Base-by-base conservation (phyloP, 2,329 filamentous ascomycete species). In the Colletotrichum plurivorum region DNA sequence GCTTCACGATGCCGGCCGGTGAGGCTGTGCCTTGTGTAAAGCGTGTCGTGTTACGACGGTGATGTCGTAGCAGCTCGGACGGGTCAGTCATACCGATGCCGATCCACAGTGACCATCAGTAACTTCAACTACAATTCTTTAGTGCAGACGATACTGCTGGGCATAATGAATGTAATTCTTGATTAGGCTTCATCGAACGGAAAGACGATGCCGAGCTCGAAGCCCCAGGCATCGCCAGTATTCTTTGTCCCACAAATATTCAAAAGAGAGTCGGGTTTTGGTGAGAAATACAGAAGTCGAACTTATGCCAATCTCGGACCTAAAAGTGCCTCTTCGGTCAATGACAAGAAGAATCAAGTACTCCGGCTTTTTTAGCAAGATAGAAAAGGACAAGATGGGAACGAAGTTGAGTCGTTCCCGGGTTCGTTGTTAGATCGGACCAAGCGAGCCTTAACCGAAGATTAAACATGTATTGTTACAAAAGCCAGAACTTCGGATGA, bases 401-500 rank as follows among this genome's bases (percentile, higher is more conserved):
- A 48, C 48, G 54, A 69, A 58, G 66, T 69, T 69, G 62, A 60
- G 67, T 70, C 46, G 25, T 46, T 31, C 63, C 18, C 36, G 2
- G 20, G 22, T n/a, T 20, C 36, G 22, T 52, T 67, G 67, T 67
- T 70, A 56, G 49, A 70, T 3, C 13, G 18, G 18, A 16, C 5
- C 41, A 43, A n/a, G 4, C 25, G 15, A 10, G 27, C 43, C 8
- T 8, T 13, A 53, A 8, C 9, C 13, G 20, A 48, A 31, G 48
- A 45, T 20, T 51, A 43, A 49, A 20, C 22, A 54, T n/a, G 27
- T 46, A 27, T 18, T 66, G 22, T 10, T 61, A 69, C 62, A 67
- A 31, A 31, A 61, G 27, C 18, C 41, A 15, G 10, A 20, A 4
- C 27, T 6, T 15, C 6, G 18, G 6, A 27, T 3, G 27, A 36